phyloP scores from a whole-genome alignment of 495 filamentous ascomycete genomes.

The Neurospora cerealis region DNA sequence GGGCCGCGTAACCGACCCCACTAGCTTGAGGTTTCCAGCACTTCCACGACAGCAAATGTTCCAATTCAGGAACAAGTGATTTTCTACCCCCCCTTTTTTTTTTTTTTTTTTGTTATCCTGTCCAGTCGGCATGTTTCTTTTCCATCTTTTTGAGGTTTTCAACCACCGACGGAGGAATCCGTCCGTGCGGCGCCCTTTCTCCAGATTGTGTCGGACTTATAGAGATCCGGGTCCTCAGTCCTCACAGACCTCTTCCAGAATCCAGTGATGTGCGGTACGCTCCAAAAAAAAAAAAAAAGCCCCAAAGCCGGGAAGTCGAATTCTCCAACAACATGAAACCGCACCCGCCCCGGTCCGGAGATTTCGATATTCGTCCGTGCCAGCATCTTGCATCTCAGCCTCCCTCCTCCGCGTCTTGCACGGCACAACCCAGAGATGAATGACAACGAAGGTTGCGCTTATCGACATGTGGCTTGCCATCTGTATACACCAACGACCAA shows the following conservation, averaged over 20 bases:
- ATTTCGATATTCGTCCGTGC: neutral
- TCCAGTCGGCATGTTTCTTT: neutral
- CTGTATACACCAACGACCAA: neutral
- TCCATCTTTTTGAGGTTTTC: neutral
- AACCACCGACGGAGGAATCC: neutral
- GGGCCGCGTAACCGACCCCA: neutral
- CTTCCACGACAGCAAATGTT: neutral
- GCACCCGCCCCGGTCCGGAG: neutral
- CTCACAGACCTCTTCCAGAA: neutral
- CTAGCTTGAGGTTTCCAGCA: neutral
- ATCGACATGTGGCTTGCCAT: neutral
- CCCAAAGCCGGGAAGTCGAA: too few species aligned
- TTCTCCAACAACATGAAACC: neutral
- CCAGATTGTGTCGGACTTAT: neutral
- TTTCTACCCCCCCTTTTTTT: neutral
- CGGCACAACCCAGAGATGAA: neutral
- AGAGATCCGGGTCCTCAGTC: too few species aligned
- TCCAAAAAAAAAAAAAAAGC: too few species aligned
- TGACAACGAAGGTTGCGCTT: neutral
- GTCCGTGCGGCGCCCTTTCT: neutral
- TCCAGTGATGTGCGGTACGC: neutral
- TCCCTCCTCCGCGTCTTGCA: neutral
- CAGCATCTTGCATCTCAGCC: neutral
- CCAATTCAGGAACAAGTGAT: neutral
- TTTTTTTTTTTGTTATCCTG: neutral